Base-by-base conservation (phyloP, 1,139 yeast genomes). In the Pichia norvegensis region DNA sequence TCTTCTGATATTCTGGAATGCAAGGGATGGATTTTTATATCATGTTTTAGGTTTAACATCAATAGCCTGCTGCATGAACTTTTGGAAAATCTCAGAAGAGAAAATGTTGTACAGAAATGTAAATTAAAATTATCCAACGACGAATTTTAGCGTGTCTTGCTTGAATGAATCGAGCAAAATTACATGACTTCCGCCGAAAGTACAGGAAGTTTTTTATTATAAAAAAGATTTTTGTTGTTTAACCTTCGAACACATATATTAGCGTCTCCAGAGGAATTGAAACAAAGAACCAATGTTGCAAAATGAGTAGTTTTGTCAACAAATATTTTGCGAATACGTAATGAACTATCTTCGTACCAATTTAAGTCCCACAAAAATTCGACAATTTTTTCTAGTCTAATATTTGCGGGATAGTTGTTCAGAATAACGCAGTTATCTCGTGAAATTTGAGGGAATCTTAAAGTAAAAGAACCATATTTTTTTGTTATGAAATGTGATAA, bases 221-320 rank as follows among this genome's bases (percentile, higher is more conserved):
- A 55, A 33, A 72, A 73, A 50, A 70, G 66, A 20, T 57, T 57
- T 43, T 66, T 69, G 6, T 81, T 79, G 59, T 82, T 76, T 57
- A 67, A 73, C 50, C 73, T 73, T n/a, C 77, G 60, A 2, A 74
- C 76, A 52, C 81, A 78, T 42, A 82, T 59, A 29, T 54, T 58
- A 0, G 88, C 82, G 52, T 76, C 77, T 3, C 63, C 59, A n/a
- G 57, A 58, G 50, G 69, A 68, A 14, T 67, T 66, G 57, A 83
- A 81, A 40, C 75, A 62, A 6, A 82, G 61, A 13, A 81, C 60
- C 55, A 68, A 68, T 14, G 68, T 65, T 11, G 62, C 55, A 2
- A 68, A 59, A 5, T 66, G 66, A 14, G 65, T 59, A 19, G 54
- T 55, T 22, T 59, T 52, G 36, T 59, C 64, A 29, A 57, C 62